Evolutionary conservation across 139 green algal genomes (phyloP), one percentile per base, ranked within the genome.

Genomic region (Zygnema cylindricum): DNA sequence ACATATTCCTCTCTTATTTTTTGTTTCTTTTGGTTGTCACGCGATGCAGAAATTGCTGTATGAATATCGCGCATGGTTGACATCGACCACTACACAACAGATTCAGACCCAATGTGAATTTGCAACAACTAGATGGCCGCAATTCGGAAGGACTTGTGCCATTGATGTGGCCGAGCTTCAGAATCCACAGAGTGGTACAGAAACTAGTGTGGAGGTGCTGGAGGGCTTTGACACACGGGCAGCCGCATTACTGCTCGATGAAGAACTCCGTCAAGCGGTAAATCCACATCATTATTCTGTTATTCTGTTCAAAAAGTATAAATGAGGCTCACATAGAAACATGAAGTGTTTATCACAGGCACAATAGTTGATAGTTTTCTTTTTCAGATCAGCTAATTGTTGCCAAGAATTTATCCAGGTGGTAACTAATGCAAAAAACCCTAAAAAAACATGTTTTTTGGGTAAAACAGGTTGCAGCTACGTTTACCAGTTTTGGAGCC

Each of bases 21-120:
- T n/a, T n/a, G n/a, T n/a, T n/a, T n/a, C n/a, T n/a, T n/a, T n/a
- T n/a, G n/a, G n/a, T n/a, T n/a, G n/a, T n/a, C n/a, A n/a, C n/a
- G n/a, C n/a, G n/a, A 63, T 63, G 76, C 81, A 89, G 88, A 55
- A n/a, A 30, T 43, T 77, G 54, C 25, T 92, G 39, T 40, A 81
- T 33, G 95, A 98, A 89, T 95, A 98, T 91, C 57, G 77, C 0
- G 81, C 32, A n/a, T 98, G 94, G 95, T 82, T 98, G 49, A 16
- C n/a, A 1, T 85, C 90, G 43, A 98, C 98, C 90, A 95, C 94
- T 92, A 86, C 89, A 23, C 87, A 92, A 0, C 96, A 98, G 91
- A 11, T 93, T 32, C 41, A 63, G 16, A 16, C 16, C 7, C 49
- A 63, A 63, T 63, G 49, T 16, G 49, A 63, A 16, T 63, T 63